These are phyloP conservation scores for Helenozyma rhizophorensis DNA, from an alignment of 805 yeast genomes.

Conservation along the genomic window DNA sequence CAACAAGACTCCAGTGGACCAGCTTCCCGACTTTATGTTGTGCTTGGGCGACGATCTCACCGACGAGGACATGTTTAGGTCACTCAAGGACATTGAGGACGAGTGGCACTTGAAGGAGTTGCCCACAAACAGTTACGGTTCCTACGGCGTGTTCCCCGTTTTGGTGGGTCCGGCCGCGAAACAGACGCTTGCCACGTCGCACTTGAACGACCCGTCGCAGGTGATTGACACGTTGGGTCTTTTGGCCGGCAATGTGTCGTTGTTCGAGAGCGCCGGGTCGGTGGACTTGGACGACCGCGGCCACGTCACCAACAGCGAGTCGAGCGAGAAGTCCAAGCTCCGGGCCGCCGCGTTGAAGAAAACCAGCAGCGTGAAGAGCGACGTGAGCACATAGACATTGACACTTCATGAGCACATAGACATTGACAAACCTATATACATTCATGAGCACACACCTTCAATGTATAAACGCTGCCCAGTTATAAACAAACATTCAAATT, in stretches of 20 bases:
- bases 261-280: constrained; percentile 74
- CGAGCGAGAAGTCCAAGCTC: constrained; percentile 39
- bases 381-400: not conserved
- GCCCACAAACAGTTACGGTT: constrained; percentile 42
- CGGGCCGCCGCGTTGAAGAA: constrained; percentile 19
- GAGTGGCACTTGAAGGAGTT: constrained; percentile 43
- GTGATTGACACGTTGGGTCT: constrained; percentile 82
- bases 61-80: constrained; percentile 95
- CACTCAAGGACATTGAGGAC: constrained; percentile 60
- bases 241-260: constrained; percentile 70
- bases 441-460: too few relatives aligned
- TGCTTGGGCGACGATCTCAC: constrained; percentile 96
- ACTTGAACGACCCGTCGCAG: constrained; percentile 76
- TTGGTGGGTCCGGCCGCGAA: constrained; percentile 93
- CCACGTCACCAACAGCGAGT: constrained; percentile 49
- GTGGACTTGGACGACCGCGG: constrained; percentile 77
- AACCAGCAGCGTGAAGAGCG: constrained; percentile 3
- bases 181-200: constrained; percentile 79
- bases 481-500: too few relatives aligned
- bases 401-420: too few relatives aligned
- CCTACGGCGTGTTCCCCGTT: constrained; percentile 72
- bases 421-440: too few relatives aligned
- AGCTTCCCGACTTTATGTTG: constrained; percentile 75
- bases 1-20: constrained; percentile 30
- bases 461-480: too few relatives aligned